Evolutionary conservation across 1,284 basidiomycete species (phyloP).

Genomic region (Cryptococcus deneoformans): DNA sequence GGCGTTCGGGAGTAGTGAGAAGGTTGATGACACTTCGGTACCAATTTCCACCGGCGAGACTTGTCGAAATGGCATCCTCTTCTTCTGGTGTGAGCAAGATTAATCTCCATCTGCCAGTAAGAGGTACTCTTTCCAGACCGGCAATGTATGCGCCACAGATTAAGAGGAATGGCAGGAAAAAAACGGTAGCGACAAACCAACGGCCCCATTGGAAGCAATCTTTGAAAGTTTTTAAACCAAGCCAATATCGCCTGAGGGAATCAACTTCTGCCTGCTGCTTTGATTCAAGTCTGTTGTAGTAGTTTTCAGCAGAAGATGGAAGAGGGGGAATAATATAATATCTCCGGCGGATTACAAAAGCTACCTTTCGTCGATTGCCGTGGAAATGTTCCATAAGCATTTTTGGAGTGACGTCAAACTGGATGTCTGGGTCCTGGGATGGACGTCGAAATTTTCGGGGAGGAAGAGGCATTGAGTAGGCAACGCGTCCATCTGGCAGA

Average conservation of each 20-base stretch:
- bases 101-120: constrained; percentile 80
- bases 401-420: constrained; percentile 1
- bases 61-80: constrained; percentile 74
- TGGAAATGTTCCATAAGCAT: neutral
- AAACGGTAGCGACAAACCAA: constrained; percentile 59
- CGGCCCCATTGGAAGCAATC: constrained; percentile 54
- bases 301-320: constrained; percentile 27
- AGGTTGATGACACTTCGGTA: constrained; percentile 75
- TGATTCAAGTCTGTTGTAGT: constrained; percentile 29
- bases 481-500: constrained; percentile 26
- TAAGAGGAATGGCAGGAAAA: constrained; percentile 65
- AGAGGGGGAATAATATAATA: constrained; percentile 35
- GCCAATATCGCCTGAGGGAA: constrained; percentile 44
- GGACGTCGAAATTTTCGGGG: neutral
- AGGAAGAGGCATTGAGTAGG: constrained; percentile 24
- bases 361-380: constrained; percentile 2
- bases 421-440: neutral
- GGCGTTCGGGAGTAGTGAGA: constrained; percentile 60
- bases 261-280: constrained; percentile 56
- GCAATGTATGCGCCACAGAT: constrained; percentile 71
- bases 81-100: constrained; percentile 87
- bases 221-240: constrained; percentile 48
- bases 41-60: constrained; percentile 79
- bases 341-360: constrained; percentile 4
- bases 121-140: constrained; percentile 74